Evolutionary conservation across 345 rosid genomes (phyloP).

Genomic region (Salix koriyanagi): DNA sequence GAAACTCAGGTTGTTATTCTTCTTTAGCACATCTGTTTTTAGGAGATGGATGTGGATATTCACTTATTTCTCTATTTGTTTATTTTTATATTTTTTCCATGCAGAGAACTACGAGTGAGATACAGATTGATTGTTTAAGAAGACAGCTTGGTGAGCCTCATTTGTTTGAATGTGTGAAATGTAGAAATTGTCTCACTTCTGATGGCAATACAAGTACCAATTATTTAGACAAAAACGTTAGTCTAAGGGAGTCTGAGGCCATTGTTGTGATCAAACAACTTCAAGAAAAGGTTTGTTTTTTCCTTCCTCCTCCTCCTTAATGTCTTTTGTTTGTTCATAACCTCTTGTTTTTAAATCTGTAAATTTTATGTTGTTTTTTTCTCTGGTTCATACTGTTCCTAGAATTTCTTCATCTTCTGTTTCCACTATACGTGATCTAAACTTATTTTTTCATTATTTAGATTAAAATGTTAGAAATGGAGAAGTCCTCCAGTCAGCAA

Average conservation of each 20-base stretch:
- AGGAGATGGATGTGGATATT: neutral
- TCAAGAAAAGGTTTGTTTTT: constrained; percentile 69
- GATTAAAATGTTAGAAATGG: constrained; percentile 67
- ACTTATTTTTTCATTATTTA: constrained; percentile 17
- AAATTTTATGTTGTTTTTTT: neutral
- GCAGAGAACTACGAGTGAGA: constrained; percentile 55
- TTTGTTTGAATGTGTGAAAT: constrained; percentile 20
- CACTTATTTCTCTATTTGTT: neutral
- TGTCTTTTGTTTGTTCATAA: neutral
- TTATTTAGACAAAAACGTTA: constrained; percentile 31
- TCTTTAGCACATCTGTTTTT: constrained; percentile 7
- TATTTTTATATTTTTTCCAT: constrained; percentile 6
- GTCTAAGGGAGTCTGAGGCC: constrained; percentile 57
- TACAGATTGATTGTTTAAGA: constrained; percentile 62
- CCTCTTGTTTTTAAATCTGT: neutral
- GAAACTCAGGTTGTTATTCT: constrained; percentile 57
- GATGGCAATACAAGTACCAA: constrained; percentile 17
- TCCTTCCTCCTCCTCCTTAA: neutral
- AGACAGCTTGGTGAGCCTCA: constrained; percentile 47
- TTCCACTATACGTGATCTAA: neutral
- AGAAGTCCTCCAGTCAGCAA: constrained; percentile 62
- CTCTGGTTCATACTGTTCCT: no score
- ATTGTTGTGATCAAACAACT: constrained; percentile 74
- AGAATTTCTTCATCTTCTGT: neutral
- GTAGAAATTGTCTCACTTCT: constrained; percentile 18